Base-by-base conservation (phyloP, 441 rosid genomes). In the Flueggea neowawraea region DNA sequence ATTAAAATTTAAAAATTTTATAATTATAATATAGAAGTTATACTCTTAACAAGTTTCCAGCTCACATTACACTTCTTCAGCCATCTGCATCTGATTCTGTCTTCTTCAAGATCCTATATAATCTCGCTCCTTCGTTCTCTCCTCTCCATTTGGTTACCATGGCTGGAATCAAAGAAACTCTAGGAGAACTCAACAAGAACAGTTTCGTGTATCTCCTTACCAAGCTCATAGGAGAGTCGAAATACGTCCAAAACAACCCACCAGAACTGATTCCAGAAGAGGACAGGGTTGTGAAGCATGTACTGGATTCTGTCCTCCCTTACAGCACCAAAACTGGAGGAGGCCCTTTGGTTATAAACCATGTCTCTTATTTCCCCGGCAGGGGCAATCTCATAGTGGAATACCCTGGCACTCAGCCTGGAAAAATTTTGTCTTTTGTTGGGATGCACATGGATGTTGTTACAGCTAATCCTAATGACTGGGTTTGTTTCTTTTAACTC, bases 401-500 rank as follows among this genome's bases (percentile, higher is more conserved):
- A 81, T 95, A 89, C 71, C 99, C 97, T 45, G 97, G 98, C 31
- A 78, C 95, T 28, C 72, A 79, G 16, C 90, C 85, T 4, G 98
- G 90, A 48, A 91, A 88, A 79, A 73, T 95, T 74, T 33, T 95
- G 49, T 95, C 99, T 60, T 91, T 95, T 70, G 99, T 95, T 49
- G 99, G 99, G 16, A 91, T 91, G 99, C 99, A 95, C 66, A 91
- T 88, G 97, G 99, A 95, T 75, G 97, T 95, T 36, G 99, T 95
- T 83, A 89, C 99, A 39, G 97, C 97, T 1, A 75, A 95, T 77
- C 95, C 97, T 7, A 81, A 78, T 69, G 97, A 86, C 55, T 91
- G 97, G 99, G 99, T 95, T 57, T 58, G 74, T 9, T 62, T 11
- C 54, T 52, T 16, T 1, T 49, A 12, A 22, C 31, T 6, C 52